Evolutionary conservation across 2,329 filamentous ascomycete genomes (phyloP).

Genomic region (Clarireedia hainanense): DNA sequence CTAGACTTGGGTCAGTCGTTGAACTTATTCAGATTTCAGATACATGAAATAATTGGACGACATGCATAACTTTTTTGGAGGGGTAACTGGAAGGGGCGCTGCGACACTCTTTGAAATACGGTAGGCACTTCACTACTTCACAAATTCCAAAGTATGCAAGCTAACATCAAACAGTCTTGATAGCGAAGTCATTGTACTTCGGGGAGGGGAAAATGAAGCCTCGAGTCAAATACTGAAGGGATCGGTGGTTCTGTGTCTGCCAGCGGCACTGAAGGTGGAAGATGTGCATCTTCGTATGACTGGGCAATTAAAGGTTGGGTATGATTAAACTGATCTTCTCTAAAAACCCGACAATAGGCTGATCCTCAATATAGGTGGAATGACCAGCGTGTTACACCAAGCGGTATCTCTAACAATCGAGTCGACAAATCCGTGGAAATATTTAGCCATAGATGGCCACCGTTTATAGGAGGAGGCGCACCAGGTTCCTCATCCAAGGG

Average conservation of each 20-base stretch:
- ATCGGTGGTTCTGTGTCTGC: constrained; percentile 64
- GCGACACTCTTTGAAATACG: constrained; percentile 32
- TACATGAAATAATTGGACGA: constrained; percentile 2
- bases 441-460: constrained; percentile 60
- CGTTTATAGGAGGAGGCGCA: constrained; percentile 50
- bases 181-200: constrained; percentile 71
- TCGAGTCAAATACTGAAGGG: constrained; percentile 69
- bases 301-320: constrained; percentile 63
- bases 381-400: constrained; percentile 45
- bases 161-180: constrained; percentile 50
- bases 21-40: too few relatives aligned
- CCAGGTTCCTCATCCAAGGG: constrained; percentile 42
- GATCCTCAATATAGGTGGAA: constrained; percentile 36
- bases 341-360: background rate
- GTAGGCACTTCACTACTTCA: constrained; percentile 17
- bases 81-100: constrained; percentile 27
- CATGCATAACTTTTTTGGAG: constrained; percentile 28
- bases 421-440: constrained; percentile 53
- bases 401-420: constrained; percentile 50
- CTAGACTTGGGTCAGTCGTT: too few relatives aligned
- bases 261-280: constrained; percentile 60
- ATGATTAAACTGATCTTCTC: constrained; percentile 32
- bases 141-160: constrained; percentile 5
- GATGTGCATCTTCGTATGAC: constrained; percentile 65
- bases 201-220: constrained; percentile 67